phyloP scores from a whole-genome alignment of 148 eudicot genomes.

The Rhododendron griersonianum region DNA sequence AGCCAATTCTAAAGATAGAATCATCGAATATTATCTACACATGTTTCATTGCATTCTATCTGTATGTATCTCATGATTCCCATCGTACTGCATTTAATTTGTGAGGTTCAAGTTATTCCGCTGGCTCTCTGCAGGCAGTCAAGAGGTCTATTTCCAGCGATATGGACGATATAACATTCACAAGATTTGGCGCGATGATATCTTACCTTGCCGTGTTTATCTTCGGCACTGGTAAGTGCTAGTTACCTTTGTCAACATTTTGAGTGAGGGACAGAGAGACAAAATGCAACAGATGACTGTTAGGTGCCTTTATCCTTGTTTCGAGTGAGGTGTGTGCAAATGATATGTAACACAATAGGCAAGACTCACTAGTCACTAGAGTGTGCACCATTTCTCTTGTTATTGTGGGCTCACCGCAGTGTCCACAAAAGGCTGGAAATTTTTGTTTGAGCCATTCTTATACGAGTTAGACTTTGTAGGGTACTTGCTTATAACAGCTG shows the following conservation, averaged over 20 bases:
- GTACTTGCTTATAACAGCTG: neutral
- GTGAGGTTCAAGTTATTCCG: neutral
- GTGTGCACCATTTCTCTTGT: neutral
- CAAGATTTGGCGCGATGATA: conserved; percentile 86
- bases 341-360: neutral
- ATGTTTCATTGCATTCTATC: neutral
- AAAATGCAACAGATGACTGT: neutral
- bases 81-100: neutral
- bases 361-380: neutral
- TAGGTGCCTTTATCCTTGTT: neutral
- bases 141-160: conserved; percentile 57
- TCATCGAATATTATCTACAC: neutral
- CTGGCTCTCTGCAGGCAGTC: conserved; percentile 48
- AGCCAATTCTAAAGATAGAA: neutral
- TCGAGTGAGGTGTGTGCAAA: neutral
- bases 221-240: conserved; percentile 82
- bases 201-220: conserved; percentile 86
- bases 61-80: neutral
- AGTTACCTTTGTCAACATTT: neutral
- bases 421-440: neutral
- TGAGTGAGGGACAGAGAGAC: neutral
- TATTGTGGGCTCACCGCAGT: neutral
- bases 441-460: neutral
- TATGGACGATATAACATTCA: conserved; percentile 67
- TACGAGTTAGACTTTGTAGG: no score